phyloP scores from a whole-genome alignment of 176 grass and related monocot genomes.

The Aegilops bicornis region DNA sequence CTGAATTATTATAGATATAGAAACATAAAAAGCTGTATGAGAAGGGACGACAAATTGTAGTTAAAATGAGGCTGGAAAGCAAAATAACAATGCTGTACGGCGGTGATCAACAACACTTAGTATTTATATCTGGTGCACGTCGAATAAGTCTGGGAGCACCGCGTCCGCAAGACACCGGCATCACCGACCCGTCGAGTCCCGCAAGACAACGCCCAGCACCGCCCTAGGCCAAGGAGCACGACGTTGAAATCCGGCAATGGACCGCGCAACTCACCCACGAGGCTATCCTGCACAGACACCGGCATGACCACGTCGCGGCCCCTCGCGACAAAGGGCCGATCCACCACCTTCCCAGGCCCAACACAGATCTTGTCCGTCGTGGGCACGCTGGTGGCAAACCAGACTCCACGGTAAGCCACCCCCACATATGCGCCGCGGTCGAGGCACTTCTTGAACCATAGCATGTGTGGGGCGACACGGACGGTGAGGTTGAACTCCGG shows the following conservation, averaged over 20 bases:
- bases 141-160: too few species aligned
- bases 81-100: too few species aligned
- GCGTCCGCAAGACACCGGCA: neutral
- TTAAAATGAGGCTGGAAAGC: too few species aligned
- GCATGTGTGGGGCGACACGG: neutral
- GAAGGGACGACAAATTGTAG: too few species aligned
- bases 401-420: neutral
- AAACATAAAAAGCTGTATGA: too few species aligned
- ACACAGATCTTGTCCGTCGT: neutral
- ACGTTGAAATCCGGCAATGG: neutral
- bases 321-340: neutral
- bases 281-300: neutral
- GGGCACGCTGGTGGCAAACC: neutral
- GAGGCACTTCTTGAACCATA: neutral
- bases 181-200: neutral
- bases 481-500: neutral
- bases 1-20: too few species aligned
- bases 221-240: neutral
- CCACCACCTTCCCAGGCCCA: neutral
- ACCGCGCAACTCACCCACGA: neutral
- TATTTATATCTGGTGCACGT: too few species aligned
- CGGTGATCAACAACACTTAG: too few species aligned
- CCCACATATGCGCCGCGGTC: neutral
- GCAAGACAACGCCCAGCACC: neutral
- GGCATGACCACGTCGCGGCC: neutral